These are phyloP conservation scores for Trichoderma guizhouense DNA, from an alignment of 2,329 filamentous ascomycete species.

Conservation along the genomic window DNA sequence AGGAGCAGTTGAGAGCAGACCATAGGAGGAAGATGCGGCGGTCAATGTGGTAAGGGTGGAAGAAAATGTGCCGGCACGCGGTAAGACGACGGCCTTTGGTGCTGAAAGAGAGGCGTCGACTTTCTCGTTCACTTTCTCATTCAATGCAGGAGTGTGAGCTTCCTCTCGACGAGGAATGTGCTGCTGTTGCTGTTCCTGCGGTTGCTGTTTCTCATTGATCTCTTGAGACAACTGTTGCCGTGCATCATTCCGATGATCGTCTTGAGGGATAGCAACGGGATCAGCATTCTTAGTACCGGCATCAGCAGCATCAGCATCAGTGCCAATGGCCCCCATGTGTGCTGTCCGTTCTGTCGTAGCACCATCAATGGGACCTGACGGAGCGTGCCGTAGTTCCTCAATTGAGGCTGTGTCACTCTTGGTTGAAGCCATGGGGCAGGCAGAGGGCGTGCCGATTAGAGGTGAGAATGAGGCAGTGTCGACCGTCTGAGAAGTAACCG, in stretches of 20 bases:
- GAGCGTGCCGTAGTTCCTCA: slow-evolving; percentile 4
- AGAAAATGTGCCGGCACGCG: slow-evolving; percentile 2
- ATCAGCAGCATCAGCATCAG: background rate
- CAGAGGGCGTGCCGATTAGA: background rate
- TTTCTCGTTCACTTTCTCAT: slow-evolving; percentile 6
- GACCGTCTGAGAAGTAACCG: background rate
- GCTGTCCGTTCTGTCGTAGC: background rate
- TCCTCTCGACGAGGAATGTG: background rate
- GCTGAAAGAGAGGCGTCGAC: background rate
- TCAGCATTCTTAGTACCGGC: background rate
- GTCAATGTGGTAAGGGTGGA: slow-evolving; percentile 1
- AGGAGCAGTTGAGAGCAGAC: background rate
- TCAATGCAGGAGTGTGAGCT: background rate
- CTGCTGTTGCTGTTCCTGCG: background rate
- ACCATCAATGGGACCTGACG: background rate
- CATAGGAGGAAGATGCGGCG: background rate
- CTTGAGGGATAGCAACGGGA: background rate
- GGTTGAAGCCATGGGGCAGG: slow-evolving; percentile 4
- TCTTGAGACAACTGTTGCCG: background rate
- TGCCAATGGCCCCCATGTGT: background rate
- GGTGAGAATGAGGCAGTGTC: slow-evolving; percentile 5
- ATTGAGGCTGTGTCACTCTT: slow-evolving; percentile 17
- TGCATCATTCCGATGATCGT: background rate
- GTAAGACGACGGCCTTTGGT: slow-evolving; percentile 1
- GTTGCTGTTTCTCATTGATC: background rate